Percentiles rank a stretch among this genome's conserved stretches.
phyloP scores from a whole-genome alignment of 2,329 filamentous ascomycete genomes.

The Penicillium sp. region DNA sequence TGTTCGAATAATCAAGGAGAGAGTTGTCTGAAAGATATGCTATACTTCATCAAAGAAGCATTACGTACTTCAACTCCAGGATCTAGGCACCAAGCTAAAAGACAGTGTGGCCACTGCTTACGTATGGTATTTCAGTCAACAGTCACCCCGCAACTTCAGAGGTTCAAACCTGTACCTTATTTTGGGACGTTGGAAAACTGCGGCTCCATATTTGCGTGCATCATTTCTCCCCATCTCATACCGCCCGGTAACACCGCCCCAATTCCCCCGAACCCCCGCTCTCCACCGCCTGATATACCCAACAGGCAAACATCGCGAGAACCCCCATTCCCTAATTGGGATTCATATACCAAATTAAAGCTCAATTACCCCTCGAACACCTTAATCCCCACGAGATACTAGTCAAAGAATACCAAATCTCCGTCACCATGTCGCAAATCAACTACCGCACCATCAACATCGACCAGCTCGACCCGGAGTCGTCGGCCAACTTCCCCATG shows the following conservation, averaged over 20 bases:
- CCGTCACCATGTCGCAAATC: constrained; percentile 46
- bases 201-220: not conserved
- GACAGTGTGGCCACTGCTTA: too few relatives aligned
- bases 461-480: constrained; percentile 87
- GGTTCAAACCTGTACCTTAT: not conserved
- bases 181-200: too few relatives aligned
- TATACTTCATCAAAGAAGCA: too few relatives aligned
- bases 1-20: too few relatives aligned
- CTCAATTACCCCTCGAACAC: not conserved
- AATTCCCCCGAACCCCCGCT: not conserved
- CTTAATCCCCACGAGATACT: not conserved
- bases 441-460: constrained; percentile 91
- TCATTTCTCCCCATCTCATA: not conserved
- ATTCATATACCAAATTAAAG: not conserved
- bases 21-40: too few relatives aligned
- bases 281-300: not conserved
- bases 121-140: too few relatives aligned
- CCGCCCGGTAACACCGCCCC: not conserved
- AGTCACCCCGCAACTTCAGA: not conserved
- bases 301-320: not conserved
- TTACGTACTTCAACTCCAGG: too few relatives aligned
- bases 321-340: not conserved
- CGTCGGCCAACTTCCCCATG: constrained; percentile 86
- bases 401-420: not conserved
- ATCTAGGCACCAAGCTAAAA: too few relatives aligned